Evolutionary conservation across 805 yeast genomes (phyloP), one percentile per base, ranked within the genome.

Genomic region (Pichia occidentalis): DNA sequence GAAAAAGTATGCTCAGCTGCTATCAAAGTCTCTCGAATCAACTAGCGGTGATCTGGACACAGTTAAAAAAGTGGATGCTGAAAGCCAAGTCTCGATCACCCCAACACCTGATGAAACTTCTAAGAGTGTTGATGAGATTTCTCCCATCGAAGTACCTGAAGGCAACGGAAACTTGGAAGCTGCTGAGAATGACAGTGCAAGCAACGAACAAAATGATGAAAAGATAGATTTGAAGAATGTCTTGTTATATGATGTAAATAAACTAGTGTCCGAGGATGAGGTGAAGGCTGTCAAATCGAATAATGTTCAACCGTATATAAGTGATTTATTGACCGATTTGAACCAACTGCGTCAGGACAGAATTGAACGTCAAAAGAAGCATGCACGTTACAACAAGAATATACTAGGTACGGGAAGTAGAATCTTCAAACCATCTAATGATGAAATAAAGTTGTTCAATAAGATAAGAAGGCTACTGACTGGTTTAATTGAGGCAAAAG

Each of bases 321-420:
- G 70, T 21, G 51, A 60, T 31, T 59, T 71, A 30, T 49, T 83
- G 17, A 46, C 65, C 9, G 69, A 74, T 40, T 54, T 83, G 19
- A 73, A 73, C 44, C 58, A 59, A 18, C 42, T 75, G 23, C 77
- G 83, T 53, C 61, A 68, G 13, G 50, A 59, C 29, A 66, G 86
- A 44, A 46, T 32, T 32, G 33, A 35, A 13, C 16, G 18, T 2
- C 43, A 39, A 31, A 39, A 35, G 24, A 35, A 28, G 13, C 42
- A 41, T 37, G 33, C 24, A 8, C 42, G 42, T 16, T 38, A 42
- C 18, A 35, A 42, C 20, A 26, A 48, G 51, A 32, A 47, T 12
- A 36, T 23, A 6, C 23, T 32, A 24, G 31, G 33, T 20, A 34
- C 36, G 10, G 41, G 35, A 6, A 33, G 44, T 13, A 61, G 48